Evolutionary conservation across 106 monocot species (phyloP).

Genomic region (Acanthochlamys bracteata): DNA sequence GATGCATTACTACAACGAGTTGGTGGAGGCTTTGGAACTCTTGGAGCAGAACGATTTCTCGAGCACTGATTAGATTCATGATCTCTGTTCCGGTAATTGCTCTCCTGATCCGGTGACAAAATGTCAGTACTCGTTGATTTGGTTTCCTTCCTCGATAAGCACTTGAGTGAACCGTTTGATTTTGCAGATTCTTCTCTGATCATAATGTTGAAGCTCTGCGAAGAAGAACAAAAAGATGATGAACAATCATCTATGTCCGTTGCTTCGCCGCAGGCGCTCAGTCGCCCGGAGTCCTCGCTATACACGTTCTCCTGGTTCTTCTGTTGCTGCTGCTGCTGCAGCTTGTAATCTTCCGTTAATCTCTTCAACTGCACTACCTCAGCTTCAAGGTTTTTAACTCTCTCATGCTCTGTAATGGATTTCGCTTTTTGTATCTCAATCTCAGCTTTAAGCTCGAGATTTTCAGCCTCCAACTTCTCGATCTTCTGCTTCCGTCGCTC

Average conservation of each 20-base stretch:
- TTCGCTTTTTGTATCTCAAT: slow-evolving; percentile 17
- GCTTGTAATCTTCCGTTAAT: slow-evolving; percentile 14
- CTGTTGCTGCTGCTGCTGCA: slow-evolving; percentile 11
- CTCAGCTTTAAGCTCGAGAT: slow-evolving; percentile 19
- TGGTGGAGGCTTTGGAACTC: slow-evolving; percentile 72
- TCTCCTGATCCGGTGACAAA: slow-evolving; percentile 6
- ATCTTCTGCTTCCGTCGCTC: slow-evolving; percentile 19
- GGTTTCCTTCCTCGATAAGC: too few species aligned
- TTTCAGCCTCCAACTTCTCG: slow-evolving; percentile 45
- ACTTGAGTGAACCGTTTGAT: slow-evolving; percentile 17
- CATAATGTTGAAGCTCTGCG: slow-evolving; percentile 30
- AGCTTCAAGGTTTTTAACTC: slow-evolving; percentile 38
- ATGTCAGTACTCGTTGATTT: too few species aligned
- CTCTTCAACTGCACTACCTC: slow-evolving; percentile 42
- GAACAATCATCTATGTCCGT: too few species aligned
- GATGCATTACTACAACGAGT: slow-evolving; percentile 30
- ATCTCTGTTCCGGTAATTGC: slow-evolving; percentile 12
- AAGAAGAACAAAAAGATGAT: too few species aligned
- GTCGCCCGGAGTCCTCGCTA: slow-evolving; percentile 1
- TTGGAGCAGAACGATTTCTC: slow-evolving; percentile 26
- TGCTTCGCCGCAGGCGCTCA: too few species aligned
- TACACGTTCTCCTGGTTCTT: slow-evolving; percentile 8
- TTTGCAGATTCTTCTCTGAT: too few species aligned
- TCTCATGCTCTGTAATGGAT: slow-evolving; percentile 25
- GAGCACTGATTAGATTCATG: slow-evolving; percentile 10